phyloP scores from a whole-genome alignment of 208 protist species.

The Leishmania arabica region DNA sequence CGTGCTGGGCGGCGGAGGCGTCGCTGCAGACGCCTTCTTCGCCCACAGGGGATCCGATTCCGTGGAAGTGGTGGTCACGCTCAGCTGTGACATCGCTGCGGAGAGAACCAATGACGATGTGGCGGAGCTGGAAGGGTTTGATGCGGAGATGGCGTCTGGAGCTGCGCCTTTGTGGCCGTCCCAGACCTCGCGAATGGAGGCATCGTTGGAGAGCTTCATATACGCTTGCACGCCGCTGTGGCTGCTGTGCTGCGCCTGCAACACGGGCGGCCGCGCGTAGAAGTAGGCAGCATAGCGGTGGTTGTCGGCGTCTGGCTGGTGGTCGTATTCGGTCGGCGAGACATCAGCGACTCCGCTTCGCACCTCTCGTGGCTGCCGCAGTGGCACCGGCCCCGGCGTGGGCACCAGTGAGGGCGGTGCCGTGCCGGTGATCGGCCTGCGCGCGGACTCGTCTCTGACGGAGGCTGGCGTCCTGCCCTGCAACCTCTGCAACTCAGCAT shows the following conservation, averaged over 20 bases:
- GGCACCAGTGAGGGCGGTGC: not conserved
- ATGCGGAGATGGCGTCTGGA: not conserved
- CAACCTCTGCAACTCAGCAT: constrained; percentile 8
- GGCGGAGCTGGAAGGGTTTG: not conserved
- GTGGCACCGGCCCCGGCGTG: not conserved
- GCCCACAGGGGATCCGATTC: not conserved
- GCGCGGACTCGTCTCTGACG: not conserved
- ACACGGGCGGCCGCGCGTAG: not conserved
- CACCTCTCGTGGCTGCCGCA: not conserved
- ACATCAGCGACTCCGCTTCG: not conserved
- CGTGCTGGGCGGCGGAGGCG: not conserved
- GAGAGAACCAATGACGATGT: not conserved
- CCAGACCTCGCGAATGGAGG: not conserved
- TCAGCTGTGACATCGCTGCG: not conserved
- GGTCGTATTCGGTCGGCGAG: constrained; percentile 1
- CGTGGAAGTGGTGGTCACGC: not conserved
- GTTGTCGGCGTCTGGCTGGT: not conserved
- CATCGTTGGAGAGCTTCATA: not conserved
- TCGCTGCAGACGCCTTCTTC: not conserved
- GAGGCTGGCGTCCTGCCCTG: not conserved
- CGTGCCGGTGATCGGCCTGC: not conserved
- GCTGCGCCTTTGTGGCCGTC: not conserved
- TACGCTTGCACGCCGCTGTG: not conserved
- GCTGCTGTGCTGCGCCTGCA: constrained; percentile 2
- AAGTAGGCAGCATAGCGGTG: not conserved